Conservation (phyloP, 257 asterid genomes). For the Leonotis leonurus region DNA sequence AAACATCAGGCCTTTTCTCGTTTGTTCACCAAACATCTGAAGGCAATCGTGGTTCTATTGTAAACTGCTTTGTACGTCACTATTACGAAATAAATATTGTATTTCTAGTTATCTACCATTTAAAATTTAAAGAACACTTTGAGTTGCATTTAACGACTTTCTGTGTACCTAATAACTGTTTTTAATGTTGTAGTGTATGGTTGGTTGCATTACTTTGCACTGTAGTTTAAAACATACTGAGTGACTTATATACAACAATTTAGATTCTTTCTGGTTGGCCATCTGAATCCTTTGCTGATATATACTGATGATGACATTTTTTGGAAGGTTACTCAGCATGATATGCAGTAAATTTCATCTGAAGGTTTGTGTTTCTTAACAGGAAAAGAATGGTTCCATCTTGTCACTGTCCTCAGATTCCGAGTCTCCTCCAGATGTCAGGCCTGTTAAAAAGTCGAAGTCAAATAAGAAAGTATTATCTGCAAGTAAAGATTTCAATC, state of each 20-base stretch:
- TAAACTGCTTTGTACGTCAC: not conserved
- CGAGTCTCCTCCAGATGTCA: constrained; percentile 45
- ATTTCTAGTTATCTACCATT: not conserved
- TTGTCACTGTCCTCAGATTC: constrained; percentile 72
- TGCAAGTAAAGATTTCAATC: constrained; percentile 11
- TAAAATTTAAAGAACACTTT: not conserved
- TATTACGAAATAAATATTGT: not conserved
- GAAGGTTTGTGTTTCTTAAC: constrained; percentile 24
- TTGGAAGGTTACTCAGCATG: not conserved
- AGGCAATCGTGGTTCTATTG: not conserved
- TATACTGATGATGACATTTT: not conserved
- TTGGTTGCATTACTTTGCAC: not conserved
- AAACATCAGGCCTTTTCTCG: not conserved
- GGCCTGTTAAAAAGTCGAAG: constrained; percentile 22
- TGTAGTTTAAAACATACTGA: not conserved
- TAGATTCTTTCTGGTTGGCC: not conserved
- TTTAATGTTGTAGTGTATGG: not conserved
- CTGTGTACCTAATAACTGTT: not conserved
- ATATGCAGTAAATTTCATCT: constrained; percentile 12
- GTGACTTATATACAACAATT: not conserved
- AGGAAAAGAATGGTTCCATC: constrained; percentile 39
- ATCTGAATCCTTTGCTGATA: not conserved
- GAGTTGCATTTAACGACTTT: not conserved
- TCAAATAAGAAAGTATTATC: constrained; percentile 17
- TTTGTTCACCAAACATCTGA: constrained; percentile 4